Evolutionary conservation across 257 asterid species (phyloP).

Genomic region (Leonotis leonurus): DNA sequence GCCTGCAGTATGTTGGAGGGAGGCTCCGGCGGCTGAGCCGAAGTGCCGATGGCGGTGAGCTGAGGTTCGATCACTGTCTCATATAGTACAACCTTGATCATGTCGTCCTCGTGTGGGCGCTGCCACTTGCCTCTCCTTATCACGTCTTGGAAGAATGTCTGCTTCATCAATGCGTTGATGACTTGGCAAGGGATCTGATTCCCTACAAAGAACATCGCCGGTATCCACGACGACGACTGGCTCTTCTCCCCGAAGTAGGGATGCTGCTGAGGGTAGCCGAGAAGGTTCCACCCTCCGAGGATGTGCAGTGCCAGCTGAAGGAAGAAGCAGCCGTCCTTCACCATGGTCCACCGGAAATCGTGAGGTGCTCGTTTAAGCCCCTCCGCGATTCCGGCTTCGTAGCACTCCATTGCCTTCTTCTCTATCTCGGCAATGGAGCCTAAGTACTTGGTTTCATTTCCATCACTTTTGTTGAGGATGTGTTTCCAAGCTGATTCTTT

Average conservation of each 20-base stretch:
- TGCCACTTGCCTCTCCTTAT: neutral
- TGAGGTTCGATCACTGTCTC: neutral
- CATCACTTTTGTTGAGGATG: no score
- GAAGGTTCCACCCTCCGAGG: neutral
- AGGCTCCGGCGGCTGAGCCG: neutral
- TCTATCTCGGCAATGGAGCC: no score
- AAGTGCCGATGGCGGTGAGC: neutral
- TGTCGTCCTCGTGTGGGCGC: neutral
- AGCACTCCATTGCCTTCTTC: no score
- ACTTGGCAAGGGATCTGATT: conserved; percentile 1
- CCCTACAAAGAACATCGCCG: neutral
- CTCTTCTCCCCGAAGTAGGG: neutral
- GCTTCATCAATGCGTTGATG: neutral
- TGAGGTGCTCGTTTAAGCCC: no score
- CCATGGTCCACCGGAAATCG: neutral
- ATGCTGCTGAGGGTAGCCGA: neutral
- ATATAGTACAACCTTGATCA: neutral
- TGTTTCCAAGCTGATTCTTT: no score
- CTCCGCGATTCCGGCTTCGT: no score
- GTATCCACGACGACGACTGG: neutral
- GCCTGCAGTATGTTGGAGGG: neutral
- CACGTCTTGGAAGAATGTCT: neutral
- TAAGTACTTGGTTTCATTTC: no score
- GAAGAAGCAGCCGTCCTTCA: conserved; percentile 4
- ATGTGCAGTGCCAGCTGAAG: neutral